Conservation (phyloP, 73 alveolate species). For the Tetrahymena malaccensis region DNA sequence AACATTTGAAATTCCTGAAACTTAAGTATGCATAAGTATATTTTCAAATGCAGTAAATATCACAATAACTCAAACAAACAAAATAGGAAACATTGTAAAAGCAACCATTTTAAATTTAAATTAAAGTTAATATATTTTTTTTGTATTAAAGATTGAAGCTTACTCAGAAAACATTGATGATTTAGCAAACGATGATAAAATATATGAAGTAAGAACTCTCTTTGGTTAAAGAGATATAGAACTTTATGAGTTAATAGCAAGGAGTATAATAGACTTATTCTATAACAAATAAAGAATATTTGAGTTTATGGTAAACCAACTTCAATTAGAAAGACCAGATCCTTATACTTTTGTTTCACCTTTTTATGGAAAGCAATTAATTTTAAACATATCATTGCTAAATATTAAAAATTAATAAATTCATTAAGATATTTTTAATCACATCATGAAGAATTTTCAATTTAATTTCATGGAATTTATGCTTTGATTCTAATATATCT, state of each 20-base stretch:
- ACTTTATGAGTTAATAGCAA: background rate
- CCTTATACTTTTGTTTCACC: background rate
- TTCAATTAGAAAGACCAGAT: background rate
- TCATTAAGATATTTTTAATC: background rate
- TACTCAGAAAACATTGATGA: background rate
- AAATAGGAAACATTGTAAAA: background rate
- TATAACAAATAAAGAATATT: background rate
- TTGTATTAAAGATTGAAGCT: background rate
- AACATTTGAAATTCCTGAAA: background rate
- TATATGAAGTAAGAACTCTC: background rate
- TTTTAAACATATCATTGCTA: background rate
- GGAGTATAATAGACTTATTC: background rate
- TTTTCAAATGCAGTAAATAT: background rate
- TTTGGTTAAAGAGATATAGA: background rate
- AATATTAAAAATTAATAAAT: background rate
- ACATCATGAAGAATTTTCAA: background rate
- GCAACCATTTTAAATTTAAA: background rate
- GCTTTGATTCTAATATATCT: background rate
- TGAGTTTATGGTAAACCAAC: background rate
- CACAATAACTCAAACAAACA: background rate
- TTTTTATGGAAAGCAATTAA: background rate
- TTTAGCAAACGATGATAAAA: background rate
- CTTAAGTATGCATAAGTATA: background rate
- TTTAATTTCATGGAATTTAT: background rate
- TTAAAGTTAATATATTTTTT: background rate